Evolutionary conservation across 371 early-diverging fungal species (phyloP).

Genomic region (Mortierella sp.): DNA sequence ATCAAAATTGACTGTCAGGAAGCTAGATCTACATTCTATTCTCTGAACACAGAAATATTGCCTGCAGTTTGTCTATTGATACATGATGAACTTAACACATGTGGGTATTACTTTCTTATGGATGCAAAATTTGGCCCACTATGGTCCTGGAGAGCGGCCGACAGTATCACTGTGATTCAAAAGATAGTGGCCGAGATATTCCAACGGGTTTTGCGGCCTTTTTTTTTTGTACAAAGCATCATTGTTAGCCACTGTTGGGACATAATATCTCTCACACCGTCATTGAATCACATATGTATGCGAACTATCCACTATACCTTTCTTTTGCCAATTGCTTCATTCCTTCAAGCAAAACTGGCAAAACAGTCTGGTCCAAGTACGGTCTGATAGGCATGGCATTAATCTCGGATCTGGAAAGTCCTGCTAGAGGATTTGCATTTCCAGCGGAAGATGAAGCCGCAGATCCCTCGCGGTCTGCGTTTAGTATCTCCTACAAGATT

Average conservation of each 20-base stretch:
- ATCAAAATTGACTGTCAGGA: background rate
- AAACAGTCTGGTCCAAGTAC: conserved; percentile 72
- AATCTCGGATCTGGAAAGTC: conserved; percentile 41
- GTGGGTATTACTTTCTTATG: background rate
- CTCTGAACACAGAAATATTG: background rate
- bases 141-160: conserved; percentile 51
- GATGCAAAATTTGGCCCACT: background rate
- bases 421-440: conserved; percentile 33
- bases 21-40: background rate
- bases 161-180: conserved; percentile 53
- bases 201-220: conserved; percentile 62
- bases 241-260: background rate
- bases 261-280: background rate
- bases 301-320: conserved; percentile 57
- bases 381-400: conserved; percentile 62
- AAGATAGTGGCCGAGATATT: conserved; percentile 61
- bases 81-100: background rate
- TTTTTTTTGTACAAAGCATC: background rate
- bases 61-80: background rate
- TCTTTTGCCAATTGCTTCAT: conserved; percentile 70
- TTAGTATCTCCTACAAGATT: conserved; percentile 35
- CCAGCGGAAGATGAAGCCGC: conserved; percentile 32
- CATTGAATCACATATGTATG: background rate
- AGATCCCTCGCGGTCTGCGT: conserved; percentile 50
- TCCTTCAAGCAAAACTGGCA: conserved; percentile 74